A percentile compares a stretch with the other conserved stretches of the same genome.
Evolutionary conservation across 805 yeast genomes (phyloP).

Genomic region (Nematodospora valgi): DNA sequence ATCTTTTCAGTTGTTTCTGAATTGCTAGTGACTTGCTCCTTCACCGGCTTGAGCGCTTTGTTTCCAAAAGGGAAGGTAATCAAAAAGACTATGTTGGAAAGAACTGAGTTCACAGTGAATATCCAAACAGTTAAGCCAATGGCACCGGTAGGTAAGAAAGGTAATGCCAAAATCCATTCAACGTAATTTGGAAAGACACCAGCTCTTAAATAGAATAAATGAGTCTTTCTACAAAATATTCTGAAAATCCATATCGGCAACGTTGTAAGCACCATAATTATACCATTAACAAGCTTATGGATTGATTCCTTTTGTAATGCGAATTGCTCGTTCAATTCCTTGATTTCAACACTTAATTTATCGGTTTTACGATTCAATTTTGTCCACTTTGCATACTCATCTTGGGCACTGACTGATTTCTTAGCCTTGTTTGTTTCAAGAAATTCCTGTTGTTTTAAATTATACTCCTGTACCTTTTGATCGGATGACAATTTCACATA

Average conservation of each 20-base stretch:
- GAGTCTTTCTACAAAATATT: slow-evolving; percentile 49
- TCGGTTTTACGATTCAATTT: slow-evolving; percentile 75
- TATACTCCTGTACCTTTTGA: slow-evolving; percentile 8
- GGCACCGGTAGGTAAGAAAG: slow-evolving; percentile 60
- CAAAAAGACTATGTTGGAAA: slow-evolving; percentile 19
- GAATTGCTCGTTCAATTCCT: slow-evolving; percentile 37
- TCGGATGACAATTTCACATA: slow-evolving; percentile 21
- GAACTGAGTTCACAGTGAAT: slow-evolving; percentile 35
- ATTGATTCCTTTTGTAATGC: slow-evolving; percentile 32
- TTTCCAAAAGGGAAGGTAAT: slow-evolving; percentile 19
- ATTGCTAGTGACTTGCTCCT: too few relatives aligned
- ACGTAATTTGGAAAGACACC: slow-evolving; percentile 53
- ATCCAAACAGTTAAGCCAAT: slow-evolving; percentile 60
- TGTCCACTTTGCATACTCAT: slow-evolving; percentile 95
- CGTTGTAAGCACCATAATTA: slow-evolving; percentile 38
- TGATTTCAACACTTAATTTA: slow-evolving; percentile 51
- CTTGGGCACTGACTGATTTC: slow-evolving; percentile 74
- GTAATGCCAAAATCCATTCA: slow-evolving; percentile 59
- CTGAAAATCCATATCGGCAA: slow-evolving; percentile 49
- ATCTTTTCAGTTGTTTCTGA: slow-evolving; percentile 10
- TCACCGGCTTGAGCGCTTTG: slow-evolving; percentile 11
- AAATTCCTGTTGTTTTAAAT: slow-evolving; percentile 44
- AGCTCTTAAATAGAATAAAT: slow-evolving; percentile 57
- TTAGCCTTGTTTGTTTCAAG: slow-evolving; percentile 49
- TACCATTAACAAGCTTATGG: slow-evolving; percentile 26